Percentiles rank a stretch among this genome's conserved stretches.
These are phyloP conservation scores for Sporobolomyces phaffii DNA, from an alignment of 768 basidiomycete genomes.

Conservation along the genomic window DNA sequence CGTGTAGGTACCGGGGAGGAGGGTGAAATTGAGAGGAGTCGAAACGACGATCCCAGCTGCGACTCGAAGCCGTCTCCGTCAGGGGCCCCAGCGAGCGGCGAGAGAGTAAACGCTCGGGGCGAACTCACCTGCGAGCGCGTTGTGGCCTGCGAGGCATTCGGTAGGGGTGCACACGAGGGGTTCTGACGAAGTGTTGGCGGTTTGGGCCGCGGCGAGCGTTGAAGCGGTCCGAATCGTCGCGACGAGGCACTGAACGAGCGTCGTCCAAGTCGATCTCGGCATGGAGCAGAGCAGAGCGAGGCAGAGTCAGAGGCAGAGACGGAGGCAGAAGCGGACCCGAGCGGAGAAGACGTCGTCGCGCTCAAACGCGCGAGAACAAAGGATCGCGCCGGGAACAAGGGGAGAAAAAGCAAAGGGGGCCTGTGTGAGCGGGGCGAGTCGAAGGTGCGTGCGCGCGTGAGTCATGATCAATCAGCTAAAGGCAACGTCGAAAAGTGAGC, in stretches of 20 bases:
- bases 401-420: no score
- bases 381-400: neutral
- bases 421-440: no score
- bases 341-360: no score
- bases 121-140: constrained; percentile 28
- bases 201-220: neutral
- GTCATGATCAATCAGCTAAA: neutral
- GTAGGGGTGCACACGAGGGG: constrained; percentile 32
- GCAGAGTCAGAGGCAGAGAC: neutral
- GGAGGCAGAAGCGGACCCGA: neutral
- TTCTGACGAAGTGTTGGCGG: neutral
- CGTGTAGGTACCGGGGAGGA: constrained; percentile 37
- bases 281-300: neutral
- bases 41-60: constrained; percentile 21
- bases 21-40: constrained; percentile 19
- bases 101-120: no score
- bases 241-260: no score
- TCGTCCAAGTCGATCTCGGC: neutral
- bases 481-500: neutral
- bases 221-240: no score
- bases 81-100: no score
- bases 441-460: neutral
- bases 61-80: neutral
- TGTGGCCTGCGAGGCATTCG: constrained; percentile 23
- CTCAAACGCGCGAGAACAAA: constrained; percentile 3